Base-by-base conservation (phyloP, 2,329 filamentous ascomycete species). In the Zymoseptoria tritici region DNA sequence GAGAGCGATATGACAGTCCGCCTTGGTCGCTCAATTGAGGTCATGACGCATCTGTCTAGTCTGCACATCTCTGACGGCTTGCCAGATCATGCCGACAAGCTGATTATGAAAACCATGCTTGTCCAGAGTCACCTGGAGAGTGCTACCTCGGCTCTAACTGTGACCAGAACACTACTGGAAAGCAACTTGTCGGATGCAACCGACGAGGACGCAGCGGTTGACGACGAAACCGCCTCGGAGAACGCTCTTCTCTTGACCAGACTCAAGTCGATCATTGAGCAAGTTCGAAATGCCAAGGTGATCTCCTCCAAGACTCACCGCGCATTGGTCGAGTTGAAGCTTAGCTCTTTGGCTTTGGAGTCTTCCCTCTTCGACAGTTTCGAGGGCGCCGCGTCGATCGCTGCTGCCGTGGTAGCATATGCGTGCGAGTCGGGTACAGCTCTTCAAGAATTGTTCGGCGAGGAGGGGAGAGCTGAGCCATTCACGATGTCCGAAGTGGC, bases 31-130 rank as follows among this genome's bases (percentile, higher is more conserved):
- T 93, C 90, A 6, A 89, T 95, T 66, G 89, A 91, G 57, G 82
- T 97, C 57, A 87, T 97, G 81, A 84, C 84, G n/a, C 91, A 97
- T 72, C 82, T 97, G 13, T 87, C 85, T 9, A 89, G 93, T 70
- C 86, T 92, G 21, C 86, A 96, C 70, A 85, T 96, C 53, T 81
- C 85, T 1, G 79, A 81, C 56, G 85, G 83, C 52, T 77, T 91
- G 8, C 84, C 88, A 64, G 86, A 84, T 69, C 90, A 89, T 72
- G 89, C 90, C 0, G 88, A 92, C 69, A 85, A 91, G 67, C 77
- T 92, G 36, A 85, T 91, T 68, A 93, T 93, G 86, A 85, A 85
- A 64, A 84, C 88, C 2, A 73, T 85, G 53, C 78, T 93, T 63
- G 85, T 91, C 75, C 90, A 95, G 71, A 91, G 85, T 68, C 86